Base-by-base conservation (phyloP, 371 early-diverging fungal species). In the Mucor mucedo region DNA sequence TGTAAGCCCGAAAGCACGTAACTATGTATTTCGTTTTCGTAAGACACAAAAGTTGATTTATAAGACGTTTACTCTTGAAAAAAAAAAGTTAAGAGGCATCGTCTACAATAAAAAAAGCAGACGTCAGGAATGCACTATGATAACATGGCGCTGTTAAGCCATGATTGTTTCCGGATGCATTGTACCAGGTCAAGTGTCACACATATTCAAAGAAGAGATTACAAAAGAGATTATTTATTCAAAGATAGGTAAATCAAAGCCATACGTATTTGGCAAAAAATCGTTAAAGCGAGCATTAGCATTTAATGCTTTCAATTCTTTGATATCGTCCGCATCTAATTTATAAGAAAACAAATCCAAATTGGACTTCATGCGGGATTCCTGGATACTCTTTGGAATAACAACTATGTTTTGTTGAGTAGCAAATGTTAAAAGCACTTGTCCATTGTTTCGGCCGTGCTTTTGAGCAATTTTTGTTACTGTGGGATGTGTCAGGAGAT, bases 321-420 rank as follows among this genome's bases (percentile, higher is more conserved):
- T 56, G 28, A 77, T 28, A 35, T 77, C 80, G 1, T 69, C 60
- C 5, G 66, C 59, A 45, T 71, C 66, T 52, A 79, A 53, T 4
- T 61, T 32, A 62, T 63, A 71, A 9, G 50, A 45, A 27, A 67
- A 58, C 32, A 77, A n/a, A 49, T 75, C 73, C 44, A 70, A 55
- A 59, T 79, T 79, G 45, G 65, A 38, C 44, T 65, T 66, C 69
- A 89, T 76, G 40, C 89, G 78, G 2, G 69, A 69, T 0, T 66
- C 66, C 47, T 81, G 71, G 11, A 72, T 62, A 52, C 79, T 80
- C 71, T 92, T 92, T 48, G 92, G 92, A 55, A 92, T 88, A 28
- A 87, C 86, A 33, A 72, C 77, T 47, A 80, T 50, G 30, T 79
- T 71, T 58, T 75, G 73, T 56, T 85, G 80, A 52, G 82, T 64